Evolutionary conservation across 164 flowering plant species (phyloP).

Genomic region (Piper longum): DNA sequence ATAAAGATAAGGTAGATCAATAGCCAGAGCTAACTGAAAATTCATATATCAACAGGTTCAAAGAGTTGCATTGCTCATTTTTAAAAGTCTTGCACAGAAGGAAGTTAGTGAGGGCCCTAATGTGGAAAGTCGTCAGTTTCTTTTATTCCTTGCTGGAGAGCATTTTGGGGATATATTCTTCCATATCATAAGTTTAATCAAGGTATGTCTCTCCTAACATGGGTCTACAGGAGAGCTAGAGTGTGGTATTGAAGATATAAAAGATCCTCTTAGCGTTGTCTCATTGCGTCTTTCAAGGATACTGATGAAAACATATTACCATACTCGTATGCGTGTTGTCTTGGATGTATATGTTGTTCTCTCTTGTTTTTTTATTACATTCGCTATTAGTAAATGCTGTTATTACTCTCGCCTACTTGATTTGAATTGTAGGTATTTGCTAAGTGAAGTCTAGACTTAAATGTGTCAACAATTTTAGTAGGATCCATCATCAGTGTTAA

Average conservation of each 20-base stretch:
- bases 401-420: too few species aligned
- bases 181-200: constrained; percentile 25
- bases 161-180: constrained; percentile 34
- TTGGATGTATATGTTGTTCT: too few species aligned
- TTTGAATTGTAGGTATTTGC: too few species aligned
- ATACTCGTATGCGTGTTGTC: too few species aligned
- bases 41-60: constrained; percentile 41
- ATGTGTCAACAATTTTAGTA: too few species aligned
- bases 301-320: too few species aligned
- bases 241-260: constrained; percentile 3
- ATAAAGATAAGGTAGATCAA: neutral
- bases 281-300: too few species aligned
- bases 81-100: constrained; percentile 45
- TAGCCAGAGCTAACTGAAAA: neutral
- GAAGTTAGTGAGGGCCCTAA: constrained; percentile 17
- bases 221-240: neutral
- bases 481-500: too few species aligned
- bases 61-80: constrained; percentile 55
- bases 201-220: constrained; percentile 29
- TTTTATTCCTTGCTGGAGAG: constrained; percentile 54
- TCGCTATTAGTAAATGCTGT: too few species aligned
- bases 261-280: neutral
- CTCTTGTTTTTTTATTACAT: too few species aligned
- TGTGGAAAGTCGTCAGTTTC: constrained; percentile 26
- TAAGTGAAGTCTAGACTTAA: too few species aligned